phyloP scores from a whole-genome alignment of 495 filamentous ascomycete species.

The Talaromyces nanjingensis region DNA sequence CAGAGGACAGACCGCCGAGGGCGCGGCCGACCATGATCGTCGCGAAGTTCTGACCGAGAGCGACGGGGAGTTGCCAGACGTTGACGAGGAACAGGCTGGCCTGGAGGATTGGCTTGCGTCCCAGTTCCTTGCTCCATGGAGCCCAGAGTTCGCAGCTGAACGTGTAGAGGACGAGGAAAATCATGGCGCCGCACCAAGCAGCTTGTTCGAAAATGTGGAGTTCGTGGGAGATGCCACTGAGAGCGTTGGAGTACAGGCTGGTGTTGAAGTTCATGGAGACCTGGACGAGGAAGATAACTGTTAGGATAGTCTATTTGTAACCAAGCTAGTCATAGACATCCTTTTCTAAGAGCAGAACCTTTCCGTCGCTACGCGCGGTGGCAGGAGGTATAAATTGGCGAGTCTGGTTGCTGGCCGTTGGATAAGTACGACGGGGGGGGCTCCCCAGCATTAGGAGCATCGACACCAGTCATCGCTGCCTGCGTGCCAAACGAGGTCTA shows the following conservation, averaged over 20 bases:
- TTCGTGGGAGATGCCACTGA: conserved; percentile 40
- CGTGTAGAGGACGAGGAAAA: conserved; percentile 55
- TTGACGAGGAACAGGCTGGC: conserved; percentile 51
- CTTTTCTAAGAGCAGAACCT: conserved; percentile 41
- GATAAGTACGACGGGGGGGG: not conserved
- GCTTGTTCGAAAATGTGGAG: conserved; percentile 41
- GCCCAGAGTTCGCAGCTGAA: conserved; percentile 64
- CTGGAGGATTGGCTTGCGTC: conserved; percentile 51
- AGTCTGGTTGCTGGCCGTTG: conserved; percentile 6
- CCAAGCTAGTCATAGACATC: conserved; percentile 54
- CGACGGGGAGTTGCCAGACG: conserved; percentile 49
- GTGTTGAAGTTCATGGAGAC: conserved; percentile 55
- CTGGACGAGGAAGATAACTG: conserved; percentile 52
- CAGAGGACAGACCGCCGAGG: too few relatives aligned
- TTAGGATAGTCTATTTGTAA: conserved; percentile 56
- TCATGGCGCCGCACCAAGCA: conserved; percentile 47
- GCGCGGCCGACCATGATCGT: conserved; percentile 50
- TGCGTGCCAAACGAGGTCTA: conserved; percentile 31
- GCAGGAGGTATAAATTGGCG: conserved; percentile 22
- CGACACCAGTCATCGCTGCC: conserved; percentile 11
- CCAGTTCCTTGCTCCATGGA: conserved; percentile 58
- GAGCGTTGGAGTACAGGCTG: conserved; percentile 49
- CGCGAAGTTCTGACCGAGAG: conserved; percentile 45
- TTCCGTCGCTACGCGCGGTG: conserved; percentile 23
- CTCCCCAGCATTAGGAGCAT: conserved; percentile 10